These are phyloP conservation scores for Aquilaria agallochum DNA, from an alignment of 441 rosid genomes.

Conservation along the genomic window DNA sequence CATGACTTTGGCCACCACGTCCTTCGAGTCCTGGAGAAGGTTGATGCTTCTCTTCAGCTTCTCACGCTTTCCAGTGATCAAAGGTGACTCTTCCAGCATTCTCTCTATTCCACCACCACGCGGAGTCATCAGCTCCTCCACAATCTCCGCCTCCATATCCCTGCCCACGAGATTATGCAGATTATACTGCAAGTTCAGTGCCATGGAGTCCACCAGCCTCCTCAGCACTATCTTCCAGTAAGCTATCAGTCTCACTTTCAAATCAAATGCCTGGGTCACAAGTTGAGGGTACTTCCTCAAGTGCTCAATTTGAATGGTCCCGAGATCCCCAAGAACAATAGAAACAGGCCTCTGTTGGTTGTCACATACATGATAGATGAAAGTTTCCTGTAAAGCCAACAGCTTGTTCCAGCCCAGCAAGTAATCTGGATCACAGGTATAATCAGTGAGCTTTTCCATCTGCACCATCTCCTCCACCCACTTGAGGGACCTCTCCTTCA, in stretches of 20 bases:
- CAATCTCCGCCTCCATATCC: slow-evolving; percentile 22
- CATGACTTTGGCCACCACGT: slow-evolving; percentile 21
- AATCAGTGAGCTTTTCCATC: slow-evolving; percentile 18
- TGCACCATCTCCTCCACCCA: slow-evolving; percentile 19
- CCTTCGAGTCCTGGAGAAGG: slow-evolving; percentile 23
- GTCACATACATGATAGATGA: neutral
- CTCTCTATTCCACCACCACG: slow-evolving; percentile 19
- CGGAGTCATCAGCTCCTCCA: slow-evolving; percentile 12
- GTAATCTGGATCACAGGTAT: slow-evolving; percentile 24
- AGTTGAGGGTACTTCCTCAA: neutral
- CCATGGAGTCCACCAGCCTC: slow-evolving; percentile 29
- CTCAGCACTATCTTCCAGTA: slow-evolving; percentile 17
- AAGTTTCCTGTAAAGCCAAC: slow-evolving; percentile 4
- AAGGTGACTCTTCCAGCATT: slow-evolving; percentile 16
- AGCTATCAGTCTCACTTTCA: slow-evolving; percentile 25
- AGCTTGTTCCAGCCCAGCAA: slow-evolving; percentile 17
- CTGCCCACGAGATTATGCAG: slow-evolving; percentile 19
- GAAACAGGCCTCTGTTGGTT: neutral
- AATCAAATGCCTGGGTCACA: slow-evolving; percentile 25
- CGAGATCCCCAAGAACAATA: slow-evolving; percentile 8
- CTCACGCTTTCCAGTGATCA: slow-evolving; percentile 15
- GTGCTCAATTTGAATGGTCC: slow-evolving; percentile 1
- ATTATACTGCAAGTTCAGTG: slow-evolving; percentile 16
- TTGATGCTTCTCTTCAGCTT: slow-evolving; percentile 28
- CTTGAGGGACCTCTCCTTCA: slow-evolving; percentile 13